These are phyloP conservation scores for Erodium moschatum DNA, from an alignment of 441 rosid species.

Conservation along the genomic window DNA sequence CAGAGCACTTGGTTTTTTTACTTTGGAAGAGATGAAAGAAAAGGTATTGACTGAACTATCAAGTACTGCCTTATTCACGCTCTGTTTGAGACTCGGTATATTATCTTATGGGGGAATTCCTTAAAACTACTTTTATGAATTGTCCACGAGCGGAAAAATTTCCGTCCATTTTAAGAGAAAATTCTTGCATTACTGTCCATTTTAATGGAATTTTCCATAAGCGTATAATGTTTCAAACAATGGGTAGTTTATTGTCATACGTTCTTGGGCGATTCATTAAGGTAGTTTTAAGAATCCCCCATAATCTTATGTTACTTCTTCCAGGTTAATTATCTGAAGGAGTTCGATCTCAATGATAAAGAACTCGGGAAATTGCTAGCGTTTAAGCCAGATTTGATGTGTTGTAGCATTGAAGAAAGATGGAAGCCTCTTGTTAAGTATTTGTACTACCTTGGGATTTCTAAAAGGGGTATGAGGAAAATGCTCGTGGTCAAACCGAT, in stretches of 20 bases:
- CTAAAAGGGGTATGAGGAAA: slow-evolving; percentile 79
- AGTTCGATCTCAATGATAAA: slow-evolving; percentile 66
- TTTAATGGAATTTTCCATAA: no score
- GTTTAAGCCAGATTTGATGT: slow-evolving; percentile 76
- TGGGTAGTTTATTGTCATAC: no score
- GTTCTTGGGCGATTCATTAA: no score
- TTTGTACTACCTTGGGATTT: slow-evolving; percentile 71
- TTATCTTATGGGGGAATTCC: no score
- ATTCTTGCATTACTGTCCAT: no score
- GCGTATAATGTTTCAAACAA: no score
- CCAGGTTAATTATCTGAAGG: slow-evolving; percentile 71
- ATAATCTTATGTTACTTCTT: slow-evolving; percentile 12
- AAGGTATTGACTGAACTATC: slow-evolving; percentile 37
- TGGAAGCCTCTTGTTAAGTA: slow-evolving; percentile 88
- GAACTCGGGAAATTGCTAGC: slow-evolving; percentile 71
- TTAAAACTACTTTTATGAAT: no score
- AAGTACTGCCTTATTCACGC: background rate
- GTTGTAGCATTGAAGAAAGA: slow-evolving; percentile 65
- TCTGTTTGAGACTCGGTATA: no score
- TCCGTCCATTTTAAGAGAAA: no score
- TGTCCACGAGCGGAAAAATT: no score
- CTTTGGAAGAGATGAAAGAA: slow-evolving; percentile 66
- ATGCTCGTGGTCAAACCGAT: slow-evolving; percentile 73
- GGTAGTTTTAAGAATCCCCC: no score
- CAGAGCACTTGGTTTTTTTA: slow-evolving; percentile 51